Evolutionary conservation across 148 eudicot species (phyloP), one percentile per base, ranked within the genome.

Genomic region (Tetragonia tetragonoides): DNA sequence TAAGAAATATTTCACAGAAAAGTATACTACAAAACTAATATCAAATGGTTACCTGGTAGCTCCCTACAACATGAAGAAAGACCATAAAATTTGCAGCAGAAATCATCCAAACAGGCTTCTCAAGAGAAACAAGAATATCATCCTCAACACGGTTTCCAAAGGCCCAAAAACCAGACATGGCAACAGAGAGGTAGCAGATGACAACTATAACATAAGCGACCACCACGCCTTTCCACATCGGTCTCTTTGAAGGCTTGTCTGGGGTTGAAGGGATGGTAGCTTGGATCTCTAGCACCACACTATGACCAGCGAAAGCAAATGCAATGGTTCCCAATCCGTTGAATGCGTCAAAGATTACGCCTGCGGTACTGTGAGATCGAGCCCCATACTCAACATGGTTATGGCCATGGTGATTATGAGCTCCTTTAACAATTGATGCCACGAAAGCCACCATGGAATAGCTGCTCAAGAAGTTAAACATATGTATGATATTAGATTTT

Each of bases 251-350:
- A 15, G 89, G 85, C 47, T 83, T 81, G 11, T 81, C 84, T 0
- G 81, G 77, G 0, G 86, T 53, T 0, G 89, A 84, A 49, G 89
- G 89, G 39, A 86, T 84, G 0, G 89, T 86, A 28, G 89, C 89
- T 24, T 86, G 89, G 39, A 86, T 86, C 78, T 86, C 89, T 23
- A 86, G 67, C n/a, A 74, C 83, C 2, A 86, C 87, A 20, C 79
- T 79, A 70, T 86, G 89, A 6, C 85, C 89, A 3, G 89, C 89
- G 60, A 81, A 86, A 1, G 89, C 85, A 39, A 86, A 86, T 7
- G 89, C 85, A 7, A 84, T 54, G 3, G 85, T 84, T 17, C 89
- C 89, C 51, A 86, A 64, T 24, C 83, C 81, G 34, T 75, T 83
- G 75, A 85, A 85, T 3, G 77, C 57, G 40, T 80, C 85, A 49